phyloP scores from a whole-genome alignment of 192 early-diverging fungal genomes.

The Gorgonomyces haynaldii region DNA sequence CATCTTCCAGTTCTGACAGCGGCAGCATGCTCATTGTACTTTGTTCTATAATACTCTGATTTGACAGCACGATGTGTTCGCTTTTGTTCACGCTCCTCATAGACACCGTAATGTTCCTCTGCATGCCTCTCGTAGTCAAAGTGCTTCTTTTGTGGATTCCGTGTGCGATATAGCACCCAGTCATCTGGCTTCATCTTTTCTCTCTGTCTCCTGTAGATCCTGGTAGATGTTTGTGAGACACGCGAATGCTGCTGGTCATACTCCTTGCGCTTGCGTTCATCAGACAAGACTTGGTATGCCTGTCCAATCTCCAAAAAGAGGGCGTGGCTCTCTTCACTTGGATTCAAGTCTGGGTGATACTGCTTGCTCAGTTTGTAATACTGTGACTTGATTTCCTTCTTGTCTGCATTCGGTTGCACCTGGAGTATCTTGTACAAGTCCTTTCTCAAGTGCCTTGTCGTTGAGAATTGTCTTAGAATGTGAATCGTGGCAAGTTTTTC shows the following conservation, averaged over 20 bases:
- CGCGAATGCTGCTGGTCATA: constrained; percentile 54
- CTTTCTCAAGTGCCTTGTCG: no score
- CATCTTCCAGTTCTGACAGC: background rate
- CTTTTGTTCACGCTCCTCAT: no score
- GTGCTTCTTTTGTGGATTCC: background rate
- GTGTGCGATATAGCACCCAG: constrained; percentile 27
- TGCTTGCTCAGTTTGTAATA: constrained; percentile 67
- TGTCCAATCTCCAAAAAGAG: constrained; percentile 74
- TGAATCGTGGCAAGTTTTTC: no score
- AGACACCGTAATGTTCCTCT: constrained; percentile 20
- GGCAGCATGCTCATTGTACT: background rate
- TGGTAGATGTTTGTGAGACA: no score
- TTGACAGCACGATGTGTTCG: background rate
- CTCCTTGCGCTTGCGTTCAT: constrained; percentile 57
- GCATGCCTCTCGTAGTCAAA: constrained; percentile 22
- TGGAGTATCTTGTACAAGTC: constrained; percentile 18
- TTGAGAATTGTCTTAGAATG: no score
- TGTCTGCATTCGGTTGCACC: constrained; percentile 11
- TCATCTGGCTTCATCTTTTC: constrained; percentile 26
- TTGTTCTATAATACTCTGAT: background rate
- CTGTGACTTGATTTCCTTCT: constrained; percentile 49
- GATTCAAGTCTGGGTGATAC: constrained; percentile 70
- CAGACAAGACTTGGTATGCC: constrained; percentile 68
- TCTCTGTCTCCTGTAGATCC: constrained; percentile 1
- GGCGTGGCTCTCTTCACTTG: constrained; percentile 43